These are phyloP conservation scores for Claviceps pazoutovae DNA, from an alignment of 2,329 filamentous ascomycete genomes.

Conservation along the genomic window DNA sequence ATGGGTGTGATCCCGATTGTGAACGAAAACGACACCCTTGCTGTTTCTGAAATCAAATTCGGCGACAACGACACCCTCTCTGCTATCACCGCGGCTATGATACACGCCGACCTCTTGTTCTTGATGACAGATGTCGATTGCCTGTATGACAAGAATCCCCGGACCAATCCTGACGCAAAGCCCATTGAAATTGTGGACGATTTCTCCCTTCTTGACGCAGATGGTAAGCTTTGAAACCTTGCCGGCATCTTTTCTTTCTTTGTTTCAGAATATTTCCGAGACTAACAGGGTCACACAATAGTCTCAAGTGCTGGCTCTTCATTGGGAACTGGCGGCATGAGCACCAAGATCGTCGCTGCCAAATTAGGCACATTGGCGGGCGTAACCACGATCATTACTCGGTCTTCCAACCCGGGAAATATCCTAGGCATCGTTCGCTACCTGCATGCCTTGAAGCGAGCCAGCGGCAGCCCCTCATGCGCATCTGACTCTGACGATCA, in stretches of 20 bases:
- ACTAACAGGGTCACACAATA: constrained; percentile 18
- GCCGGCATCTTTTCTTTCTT: background rate
- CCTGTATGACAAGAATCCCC: constrained; percentile 89
- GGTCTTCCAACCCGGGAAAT: constrained; percentile 85
- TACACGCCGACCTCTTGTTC: constrained; percentile 91
- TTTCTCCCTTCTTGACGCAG: constrained; percentile 66
- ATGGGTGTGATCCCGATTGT: constrained; percentile 98
- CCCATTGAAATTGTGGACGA: constrained; percentile 89
- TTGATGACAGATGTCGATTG: constrained; percentile 99
- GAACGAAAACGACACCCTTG: constrained; percentile 95
- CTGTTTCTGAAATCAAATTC: constrained; percentile 97
- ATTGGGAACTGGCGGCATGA: constrained; percentile 91
- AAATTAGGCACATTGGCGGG: constrained; percentile 84
- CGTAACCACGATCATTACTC: constrained; percentile 90
- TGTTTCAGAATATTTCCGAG: background rate
- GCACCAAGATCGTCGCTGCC: constrained; percentile 91
- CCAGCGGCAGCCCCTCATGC: constrained; percentile 1
- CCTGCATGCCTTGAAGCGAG: constrained; percentile 36
- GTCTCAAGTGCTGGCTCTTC: constrained; percentile 81
- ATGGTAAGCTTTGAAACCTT: constrained; percentile 36
- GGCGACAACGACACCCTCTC: constrained; percentile 97
- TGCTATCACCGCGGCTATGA: constrained; percentile 93
- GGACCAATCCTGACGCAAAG: constrained; percentile 69
- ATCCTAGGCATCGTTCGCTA: constrained; percentile 77
- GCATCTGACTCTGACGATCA: constrained; percentile 11